Evolutionary conservation across 352 stramenopile species (phyloP).

Genomic region (Phytophthora hibernalis): DNA sequence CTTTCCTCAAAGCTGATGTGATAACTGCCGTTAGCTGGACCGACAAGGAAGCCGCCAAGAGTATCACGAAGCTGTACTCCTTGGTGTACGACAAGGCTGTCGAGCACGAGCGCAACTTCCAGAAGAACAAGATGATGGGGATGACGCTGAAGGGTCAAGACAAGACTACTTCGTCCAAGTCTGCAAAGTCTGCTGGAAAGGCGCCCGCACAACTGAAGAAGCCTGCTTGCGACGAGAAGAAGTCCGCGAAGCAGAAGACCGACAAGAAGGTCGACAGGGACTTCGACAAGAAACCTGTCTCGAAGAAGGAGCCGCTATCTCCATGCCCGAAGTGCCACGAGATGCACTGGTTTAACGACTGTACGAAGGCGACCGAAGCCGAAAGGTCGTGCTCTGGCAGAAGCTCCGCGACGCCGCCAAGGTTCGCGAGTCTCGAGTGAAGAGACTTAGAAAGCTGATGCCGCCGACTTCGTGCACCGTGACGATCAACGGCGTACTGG

Average conservation of each 20-base stretch:
- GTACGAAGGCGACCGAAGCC: neutral
- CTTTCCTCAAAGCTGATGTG: neutral
- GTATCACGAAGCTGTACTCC: neutral
- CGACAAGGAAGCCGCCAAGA: neutral
- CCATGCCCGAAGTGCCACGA: slow-evolving; percentile 11
- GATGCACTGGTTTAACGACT: neutral
- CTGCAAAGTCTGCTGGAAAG: neutral
- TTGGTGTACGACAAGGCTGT: neutral
- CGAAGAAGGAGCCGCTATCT: neutral
- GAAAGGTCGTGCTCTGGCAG: slow-evolving; percentile 1
- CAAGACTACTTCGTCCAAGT: neutral
- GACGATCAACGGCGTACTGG: no score
- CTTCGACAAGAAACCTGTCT: neutral
- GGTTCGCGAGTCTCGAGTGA: no score
- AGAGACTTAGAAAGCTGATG: no score
- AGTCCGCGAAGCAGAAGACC: neutral
- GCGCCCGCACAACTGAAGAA: neutral
- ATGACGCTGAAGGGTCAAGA: neutral
- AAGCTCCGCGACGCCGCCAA: neutral
- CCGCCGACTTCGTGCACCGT: no score
- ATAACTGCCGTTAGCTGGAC: neutral
- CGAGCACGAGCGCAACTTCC: neutral
- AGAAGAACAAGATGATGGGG: neutral
- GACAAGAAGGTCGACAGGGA: neutral
- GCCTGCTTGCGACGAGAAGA: neutral